Conservation (phyloP, 2,329 filamentous ascomycete genomes). For the Cucurbitaria berberidis region DNA sequence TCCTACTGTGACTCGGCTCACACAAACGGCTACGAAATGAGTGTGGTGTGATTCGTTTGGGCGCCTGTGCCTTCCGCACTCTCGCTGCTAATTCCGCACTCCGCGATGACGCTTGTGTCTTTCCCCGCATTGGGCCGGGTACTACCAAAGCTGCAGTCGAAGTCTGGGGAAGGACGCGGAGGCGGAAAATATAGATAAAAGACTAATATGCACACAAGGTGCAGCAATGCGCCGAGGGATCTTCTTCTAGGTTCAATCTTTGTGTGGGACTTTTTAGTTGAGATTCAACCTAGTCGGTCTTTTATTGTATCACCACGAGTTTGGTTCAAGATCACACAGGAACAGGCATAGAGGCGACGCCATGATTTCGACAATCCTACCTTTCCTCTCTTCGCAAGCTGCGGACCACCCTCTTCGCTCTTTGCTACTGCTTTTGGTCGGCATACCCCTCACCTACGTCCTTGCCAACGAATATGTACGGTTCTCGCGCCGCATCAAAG, state of each 20-base stretch:
- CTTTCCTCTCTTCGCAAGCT: slow-evolving; percentile 30
- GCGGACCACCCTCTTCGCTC: slow-evolving; percentile 34
- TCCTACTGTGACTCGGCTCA: too few relatives aligned
- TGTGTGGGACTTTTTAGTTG: too few relatives aligned
- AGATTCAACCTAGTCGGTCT: too few relatives aligned
- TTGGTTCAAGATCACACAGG: too few relatives aligned
- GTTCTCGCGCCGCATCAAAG: slow-evolving; percentile 44
- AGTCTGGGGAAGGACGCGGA: not conserved
- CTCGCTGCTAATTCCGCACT: slow-evolving; percentile 24
- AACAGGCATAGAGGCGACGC: too few relatives aligned
- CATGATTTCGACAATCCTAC: slow-evolving; percentile 42
- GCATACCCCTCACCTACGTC: slow-evolving; percentile 45
- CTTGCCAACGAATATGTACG: slow-evolving; percentile 47
- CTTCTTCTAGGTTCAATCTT: not conserved
- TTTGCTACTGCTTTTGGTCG: slow-evolving; percentile 26
- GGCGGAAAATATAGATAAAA: not conserved
- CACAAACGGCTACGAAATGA: too few relatives aligned
- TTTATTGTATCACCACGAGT: too few relatives aligned
- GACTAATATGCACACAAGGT: not conserved
- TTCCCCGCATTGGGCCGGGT: slow-evolving; percentile 24
- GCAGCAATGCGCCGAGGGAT: too few relatives aligned
- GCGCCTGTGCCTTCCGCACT: not conserved
- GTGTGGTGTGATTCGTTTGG: not conserved
- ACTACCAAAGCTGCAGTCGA: not conserved
- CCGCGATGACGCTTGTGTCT: not conserved